Evolutionary conservation across 2,329 filamentous ascomycete genomes (phyloP), one percentile per base, ranked within the genome.

Genomic region (Boeremia exigua): DNA sequence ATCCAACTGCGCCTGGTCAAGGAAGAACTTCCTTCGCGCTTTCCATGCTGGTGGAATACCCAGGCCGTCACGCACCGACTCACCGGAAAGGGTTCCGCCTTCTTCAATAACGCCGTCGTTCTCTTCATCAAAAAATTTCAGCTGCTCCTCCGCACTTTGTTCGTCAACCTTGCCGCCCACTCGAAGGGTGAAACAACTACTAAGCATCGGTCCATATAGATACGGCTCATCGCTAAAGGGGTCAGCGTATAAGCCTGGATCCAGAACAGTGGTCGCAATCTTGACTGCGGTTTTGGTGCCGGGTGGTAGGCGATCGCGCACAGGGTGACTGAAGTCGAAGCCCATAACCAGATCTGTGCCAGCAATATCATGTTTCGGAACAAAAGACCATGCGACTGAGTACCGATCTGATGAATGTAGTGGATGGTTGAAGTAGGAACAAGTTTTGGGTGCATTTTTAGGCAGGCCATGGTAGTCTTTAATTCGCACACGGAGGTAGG

Each of bases 11-110:
- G 17, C 61, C 54, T 62, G 54, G 5, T 72, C 67, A 6, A 79
- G 67, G 55, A 79, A 81, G 60, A 72, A 67, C 57, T 81, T 81
- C 10, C 79, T 67, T n/a, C 79, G 65, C 62, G 80, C 79, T 40
- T 77, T 75, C 47, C 72, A 73, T 17, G 74, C 73, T 0, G 69
- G 57, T 0, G 79, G 79, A 0, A 81, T 65, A 0, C 66, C 63
- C 1, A 68, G 59, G 6, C 55, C 55, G 11, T 67, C 48, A 15
- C 79, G 61, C n/a, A 73, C 62, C 6, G 56, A 43, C 9, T 63
- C 40, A 0, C 78, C 79, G 9, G 53, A 56, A 3, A 50, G 36
- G 2, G 42, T 19, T 8, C 28, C 75, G 8, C 74, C 73, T 40
- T 80, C 79, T 57, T 79, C 76, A 6, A 73, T 65, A 12, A 79